Evolutionary conservation across 768 basidiomycete species (phyloP), one percentile per base, ranked within the genome.

Genomic region (Leccinellum albellum): DNA sequence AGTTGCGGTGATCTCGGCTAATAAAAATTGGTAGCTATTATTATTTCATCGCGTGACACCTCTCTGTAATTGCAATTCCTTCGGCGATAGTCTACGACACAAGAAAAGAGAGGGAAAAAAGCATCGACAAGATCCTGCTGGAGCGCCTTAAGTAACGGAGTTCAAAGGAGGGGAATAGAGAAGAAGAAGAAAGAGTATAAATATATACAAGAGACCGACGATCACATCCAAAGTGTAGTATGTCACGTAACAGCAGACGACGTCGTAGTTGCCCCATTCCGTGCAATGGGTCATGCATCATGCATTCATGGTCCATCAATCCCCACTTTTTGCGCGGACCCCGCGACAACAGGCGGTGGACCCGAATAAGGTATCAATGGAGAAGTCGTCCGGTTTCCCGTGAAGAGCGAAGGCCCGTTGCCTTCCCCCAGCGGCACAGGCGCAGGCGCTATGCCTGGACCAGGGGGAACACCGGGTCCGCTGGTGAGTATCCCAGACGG

Each of bases 381-480:
- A 3, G 68, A 70, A 8, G 59, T 52, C 35, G 68, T 62, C 48
- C 68, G 62, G 5, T n/a, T 53, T 4, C 47, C 21, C 32, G 51
- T 13, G 20, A 67, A 68, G 17, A 64, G 47, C 26, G 60, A 47
- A 4, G 55, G 29, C 6, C 37, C 50, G 9, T 15, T 47, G 33
- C n/a, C 32, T 26, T 68, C 66, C 24, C 60, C 66, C 5, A 53
- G 3, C 3, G 50, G 40, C 4, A 51, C 7, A 12, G 66, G 54
- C 1, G 69, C 64, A 53, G 65, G 66, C 0, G 66, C 60, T 28
- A 70, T 70, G 7, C 66, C 69, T 1, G 68, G 66, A 29, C 68
- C 68, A 3, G 66, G 66, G 1, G 68, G 68, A 23, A 70, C 52
- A n/a, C 68, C 68, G 32, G 67, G 68, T 15, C 68, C 68, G 21